These are phyloP conservation scores for Hansenula anomala DNA, from an alignment of 1,139 yeast genomes.

Conservation along the genomic window DNA sequence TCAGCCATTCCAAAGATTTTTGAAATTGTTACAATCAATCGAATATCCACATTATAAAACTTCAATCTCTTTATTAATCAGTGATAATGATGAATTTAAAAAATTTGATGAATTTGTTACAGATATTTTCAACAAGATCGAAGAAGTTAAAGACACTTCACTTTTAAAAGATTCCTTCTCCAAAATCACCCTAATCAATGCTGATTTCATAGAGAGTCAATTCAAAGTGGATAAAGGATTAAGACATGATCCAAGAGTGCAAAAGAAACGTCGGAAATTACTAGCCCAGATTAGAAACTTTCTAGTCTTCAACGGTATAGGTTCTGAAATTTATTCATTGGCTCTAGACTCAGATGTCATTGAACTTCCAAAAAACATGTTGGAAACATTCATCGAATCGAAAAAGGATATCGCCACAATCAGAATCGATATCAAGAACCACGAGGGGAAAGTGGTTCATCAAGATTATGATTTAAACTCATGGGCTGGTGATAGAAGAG, in stretches of 20 bases:
- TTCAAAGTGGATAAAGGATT: constrained; percentile 9
- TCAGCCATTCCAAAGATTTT: constrained; percentile 10
- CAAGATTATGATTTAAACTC: constrained; percentile 40
- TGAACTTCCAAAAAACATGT: constrained; percentile 27
- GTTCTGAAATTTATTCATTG: constrained; percentile 33
- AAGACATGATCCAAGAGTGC: constrained; percentile 20
- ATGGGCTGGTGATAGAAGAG: constrained; percentile 41
- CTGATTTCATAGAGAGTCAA: constrained; percentile 18
- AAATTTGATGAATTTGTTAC: constrained; percentile 6
- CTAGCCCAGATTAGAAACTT: constrained; percentile 29
- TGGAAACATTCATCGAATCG: constrained; percentile 30
- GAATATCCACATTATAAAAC: constrained; percentile 6
- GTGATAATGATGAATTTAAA: constrained; percentile 6
- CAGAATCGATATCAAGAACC: constrained; percentile 24
- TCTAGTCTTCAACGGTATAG: constrained; percentile 20
- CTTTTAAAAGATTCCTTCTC: constrained; percentile 7
- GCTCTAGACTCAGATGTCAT: constrained; percentile 42
- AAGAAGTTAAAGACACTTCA: constrained; percentile 1
- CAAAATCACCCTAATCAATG: constrained; percentile 16
- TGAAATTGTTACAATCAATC: constrained; percentile 6
- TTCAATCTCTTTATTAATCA: constrained; percentile 13
- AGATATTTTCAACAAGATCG: constrained; percentile 4
- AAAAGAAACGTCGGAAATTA: constrained; percentile 24
- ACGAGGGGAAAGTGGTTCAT: constrained; percentile 6
- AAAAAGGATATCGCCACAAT: constrained; percentile 39